A percentile compares a stretch with the other conserved stretches of the same genome.
Conservation (phyloP, 148 eudicot species). For the Amaranthus cruentus region DNA sequence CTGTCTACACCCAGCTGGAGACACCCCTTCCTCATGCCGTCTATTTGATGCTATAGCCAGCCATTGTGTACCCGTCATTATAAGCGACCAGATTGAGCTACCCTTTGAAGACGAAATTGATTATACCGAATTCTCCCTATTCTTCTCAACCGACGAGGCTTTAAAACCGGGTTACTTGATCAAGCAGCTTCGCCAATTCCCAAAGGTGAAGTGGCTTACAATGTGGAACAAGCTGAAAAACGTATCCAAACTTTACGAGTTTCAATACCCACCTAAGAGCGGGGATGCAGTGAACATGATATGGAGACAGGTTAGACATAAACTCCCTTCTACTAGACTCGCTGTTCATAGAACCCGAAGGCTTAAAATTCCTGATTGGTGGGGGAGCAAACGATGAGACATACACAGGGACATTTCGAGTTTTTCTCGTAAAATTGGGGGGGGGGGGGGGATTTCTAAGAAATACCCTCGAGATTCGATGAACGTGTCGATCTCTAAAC, state of each 20-base stretch:
- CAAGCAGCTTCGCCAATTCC: constrained; percentile 44
- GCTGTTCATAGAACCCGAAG: constrained; percentile 76
- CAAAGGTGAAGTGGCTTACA: constrained; percentile 64
- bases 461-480: too few relatives aligned
- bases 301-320: constrained; percentile 86
- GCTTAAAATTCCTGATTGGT: constrained; percentile 88
- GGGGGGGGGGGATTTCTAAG: too few relatives aligned
- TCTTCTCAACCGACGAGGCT: constrained; percentile 69
- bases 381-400: constrained; percentile 46
- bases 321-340: constrained; percentile 63
- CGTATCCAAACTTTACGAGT: constrained; percentile 75
- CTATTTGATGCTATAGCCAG: constrained; percentile 84
- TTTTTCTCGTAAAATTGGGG: too few relatives aligned
- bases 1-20: constrained; percentile 87
- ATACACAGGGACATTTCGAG: too few relatives aligned
- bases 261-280: constrained; percentile 72
- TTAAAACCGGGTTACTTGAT: constrained; percentile 54
- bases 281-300: constrained; percentile 84
- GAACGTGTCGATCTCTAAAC: too few relatives aligned
- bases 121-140: constrained; percentile 60
- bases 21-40: constrained; percentile 90
- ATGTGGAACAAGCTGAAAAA: constrained; percentile 74
- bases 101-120: constrained; percentile 79
- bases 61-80: constrained; percentile 85
- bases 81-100: constrained; percentile 81